phyloP scores from a whole-genome alignment of 2,329 filamentous ascomycete species.

The Metarhizium brunneum region DNA sequence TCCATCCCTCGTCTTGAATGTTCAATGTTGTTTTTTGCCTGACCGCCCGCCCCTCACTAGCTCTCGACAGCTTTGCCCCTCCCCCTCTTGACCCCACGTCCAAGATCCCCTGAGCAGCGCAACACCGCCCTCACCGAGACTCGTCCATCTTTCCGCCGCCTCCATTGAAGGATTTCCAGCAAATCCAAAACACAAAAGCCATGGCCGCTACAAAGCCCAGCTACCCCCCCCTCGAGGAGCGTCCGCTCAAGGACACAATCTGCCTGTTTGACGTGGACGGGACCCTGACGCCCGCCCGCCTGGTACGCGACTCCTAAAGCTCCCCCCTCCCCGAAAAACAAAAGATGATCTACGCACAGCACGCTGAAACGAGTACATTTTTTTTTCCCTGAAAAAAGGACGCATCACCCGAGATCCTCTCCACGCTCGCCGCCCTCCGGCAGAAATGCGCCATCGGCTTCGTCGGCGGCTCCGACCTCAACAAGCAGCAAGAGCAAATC shows the following conservation, averaged over 20 bases:
- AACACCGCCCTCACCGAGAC: no score
- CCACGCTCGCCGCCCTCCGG: conserved; percentile 68
- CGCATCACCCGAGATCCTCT: conserved; percentile 73
- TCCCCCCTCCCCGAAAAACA: background rate
- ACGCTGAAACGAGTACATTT: background rate
- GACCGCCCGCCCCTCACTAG: no score
- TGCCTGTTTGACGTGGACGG: conserved; percentile 94
- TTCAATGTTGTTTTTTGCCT: no score
- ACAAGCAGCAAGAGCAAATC: conserved; percentile 94
- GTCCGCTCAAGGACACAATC: conserved; percentile 87
- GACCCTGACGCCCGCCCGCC: conserved; percentile 76
- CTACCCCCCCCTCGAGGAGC: conserved; percentile 70
- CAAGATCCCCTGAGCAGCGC: no score
- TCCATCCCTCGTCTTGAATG: no score
- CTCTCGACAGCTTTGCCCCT: no score
- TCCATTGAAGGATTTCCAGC: background rate
- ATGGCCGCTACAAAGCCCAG: conserved; percentile 32
- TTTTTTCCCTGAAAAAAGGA: conserved; percentile 29
- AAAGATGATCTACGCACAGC: background rate
- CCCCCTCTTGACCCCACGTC: background rate
- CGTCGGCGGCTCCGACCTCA: conserved; percentile 85
- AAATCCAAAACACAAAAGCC: background rate
- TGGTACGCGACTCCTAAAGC: conserved; percentile 38
- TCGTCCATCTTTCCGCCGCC: background rate
- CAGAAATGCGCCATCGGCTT: conserved; percentile 84